Conservation (phyloP, 345 rosid species). For the Acer campestre region DNA sequence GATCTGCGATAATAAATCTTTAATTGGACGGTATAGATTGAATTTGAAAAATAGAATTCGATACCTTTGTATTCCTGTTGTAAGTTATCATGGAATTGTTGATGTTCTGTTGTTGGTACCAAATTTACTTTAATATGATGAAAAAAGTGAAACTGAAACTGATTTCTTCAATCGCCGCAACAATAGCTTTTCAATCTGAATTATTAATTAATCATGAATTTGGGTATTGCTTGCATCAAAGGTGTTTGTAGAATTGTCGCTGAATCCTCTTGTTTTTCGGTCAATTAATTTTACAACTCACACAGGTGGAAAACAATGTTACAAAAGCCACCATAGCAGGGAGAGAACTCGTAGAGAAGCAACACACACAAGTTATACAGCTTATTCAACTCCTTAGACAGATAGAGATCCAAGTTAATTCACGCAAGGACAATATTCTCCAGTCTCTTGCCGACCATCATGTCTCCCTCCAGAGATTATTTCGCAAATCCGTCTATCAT, state of each 20-base stretch:
- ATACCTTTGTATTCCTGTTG: not conserved
- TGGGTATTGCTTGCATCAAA: not conserved
- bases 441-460: conserved; percentile 37
- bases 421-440: conserved; percentile 41
- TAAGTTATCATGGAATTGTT: not conserved
- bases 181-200: too few species aligned
- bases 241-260: not conserved
- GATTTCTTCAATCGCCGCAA: not conserved
- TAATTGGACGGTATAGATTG: not conserved
- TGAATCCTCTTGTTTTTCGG: not conserved
- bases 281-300: conserved; percentile 1
- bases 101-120: not conserved
- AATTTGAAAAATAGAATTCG: not conserved
- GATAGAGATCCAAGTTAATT: conserved; percentile 52
- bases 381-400: conserved; percentile 51
- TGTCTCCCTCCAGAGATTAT: conserved; percentile 37
- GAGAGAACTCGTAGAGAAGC: conserved; percentile 46
- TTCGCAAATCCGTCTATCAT: conserved; percentile 39
- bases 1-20: not conserved
- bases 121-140: not conserved
- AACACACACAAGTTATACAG: conserved; percentile 43
- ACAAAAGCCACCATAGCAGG: conserved; percentile 38
- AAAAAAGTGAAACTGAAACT: not conserved
- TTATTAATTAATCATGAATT: not conserved
- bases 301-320: conserved; percentile 46